Evolutionary conservation across 768 basidiomycete genomes (phyloP).

Genomic region (Auricularia sp.): DNA sequence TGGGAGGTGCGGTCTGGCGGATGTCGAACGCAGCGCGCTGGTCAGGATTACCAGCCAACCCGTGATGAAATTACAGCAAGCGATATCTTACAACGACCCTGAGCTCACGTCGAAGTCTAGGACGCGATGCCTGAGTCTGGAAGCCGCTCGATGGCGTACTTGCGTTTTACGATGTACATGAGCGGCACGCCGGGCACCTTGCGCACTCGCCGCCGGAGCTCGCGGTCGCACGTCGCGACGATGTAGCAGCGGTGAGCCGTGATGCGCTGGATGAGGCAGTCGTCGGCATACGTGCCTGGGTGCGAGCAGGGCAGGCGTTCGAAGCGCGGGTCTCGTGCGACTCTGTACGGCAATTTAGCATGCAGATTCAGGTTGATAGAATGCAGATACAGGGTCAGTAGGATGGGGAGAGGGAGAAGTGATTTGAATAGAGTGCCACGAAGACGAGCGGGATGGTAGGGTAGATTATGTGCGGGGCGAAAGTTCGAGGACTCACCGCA

Average conservation of each 20-base stretch:
- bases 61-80: no score
- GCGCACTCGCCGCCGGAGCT: constrained; percentile 82
- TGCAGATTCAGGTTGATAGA: no score
- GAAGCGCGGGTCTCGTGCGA: constrained; percentile 94
- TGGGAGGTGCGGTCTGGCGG: no score
- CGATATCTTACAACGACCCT: background rate
- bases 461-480: background rate
- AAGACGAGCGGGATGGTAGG: background rate
- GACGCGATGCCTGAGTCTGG: constrained; percentile 87
- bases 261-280: constrained; percentile 94
- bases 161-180: constrained; percentile 90
- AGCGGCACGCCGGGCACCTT: constrained; percentile 89
- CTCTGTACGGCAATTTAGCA: constrained; percentile 35
- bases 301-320: constrained; percentile 90
- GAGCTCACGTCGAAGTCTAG: background rate
- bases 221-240: constrained; percentile 95
- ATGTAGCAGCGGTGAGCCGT: constrained; percentile 93
- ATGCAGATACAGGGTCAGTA: constrained; percentile 1
- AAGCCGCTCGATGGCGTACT: constrained; percentile 89
- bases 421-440: no score
- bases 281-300: constrained; percentile 95
- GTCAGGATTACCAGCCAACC: no score
- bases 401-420: background rate
- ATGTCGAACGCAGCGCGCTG: no score
- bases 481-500: constrained; percentile 50